Evolutionary conservation across 192 early-diverging fungal species (phyloP).

Genomic region (Jimgerdemannia flammicorona): DNA sequence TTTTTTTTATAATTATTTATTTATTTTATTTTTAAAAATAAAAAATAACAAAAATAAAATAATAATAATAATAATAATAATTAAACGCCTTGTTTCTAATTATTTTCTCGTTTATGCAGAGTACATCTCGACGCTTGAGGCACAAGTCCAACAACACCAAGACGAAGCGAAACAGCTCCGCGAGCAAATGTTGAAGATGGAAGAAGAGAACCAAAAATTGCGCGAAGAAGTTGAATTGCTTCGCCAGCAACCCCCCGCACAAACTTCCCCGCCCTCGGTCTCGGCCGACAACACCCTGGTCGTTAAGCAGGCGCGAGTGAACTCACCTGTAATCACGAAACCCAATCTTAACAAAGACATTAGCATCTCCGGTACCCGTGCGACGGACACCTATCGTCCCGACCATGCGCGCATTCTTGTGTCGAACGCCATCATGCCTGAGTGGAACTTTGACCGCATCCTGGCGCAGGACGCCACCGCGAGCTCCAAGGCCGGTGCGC

Average conservation of each 20-base stretch:
- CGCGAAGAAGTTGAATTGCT: slow-evolving; percentile 11
- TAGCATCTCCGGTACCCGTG: slow-evolving; percentile 24
- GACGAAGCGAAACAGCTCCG: slow-evolving; percentile 7
- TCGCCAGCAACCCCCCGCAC: slow-evolving; percentile 3
- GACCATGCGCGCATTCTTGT: slow-evolving; percentile 16
- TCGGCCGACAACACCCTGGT: too few species aligned
- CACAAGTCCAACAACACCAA: slow-evolving; percentile 9
- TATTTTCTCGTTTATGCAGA: slow-evolving; percentile 6
- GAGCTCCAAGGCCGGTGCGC: background rate
- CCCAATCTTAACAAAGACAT: slow-evolving; percentile 32
- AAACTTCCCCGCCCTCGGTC: background rate
- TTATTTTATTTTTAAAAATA: too few species aligned
- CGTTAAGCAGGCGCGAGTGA: too few species aligned
- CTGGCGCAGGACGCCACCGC: background rate
- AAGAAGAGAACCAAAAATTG: slow-evolving; percentile 23
- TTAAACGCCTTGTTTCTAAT: too few species aligned
- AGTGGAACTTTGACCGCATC: slow-evolving; percentile 1
- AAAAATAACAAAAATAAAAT: too few species aligned
- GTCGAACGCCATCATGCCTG: slow-evolving; percentile 5
- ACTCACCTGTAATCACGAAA: background rate
- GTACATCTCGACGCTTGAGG: slow-evolving; percentile 28
- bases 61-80: too few species aligned
- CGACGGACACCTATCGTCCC: slow-evolving; percentile 24
- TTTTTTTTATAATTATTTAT: too few species aligned
- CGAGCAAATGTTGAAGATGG: slow-evolving; percentile 3